Evolutionary conservation across 192 early-diverging fungal species (phyloP), one percentile per base, ranked within the genome.

Genomic region (Rhizophagus prolifer): DNA sequence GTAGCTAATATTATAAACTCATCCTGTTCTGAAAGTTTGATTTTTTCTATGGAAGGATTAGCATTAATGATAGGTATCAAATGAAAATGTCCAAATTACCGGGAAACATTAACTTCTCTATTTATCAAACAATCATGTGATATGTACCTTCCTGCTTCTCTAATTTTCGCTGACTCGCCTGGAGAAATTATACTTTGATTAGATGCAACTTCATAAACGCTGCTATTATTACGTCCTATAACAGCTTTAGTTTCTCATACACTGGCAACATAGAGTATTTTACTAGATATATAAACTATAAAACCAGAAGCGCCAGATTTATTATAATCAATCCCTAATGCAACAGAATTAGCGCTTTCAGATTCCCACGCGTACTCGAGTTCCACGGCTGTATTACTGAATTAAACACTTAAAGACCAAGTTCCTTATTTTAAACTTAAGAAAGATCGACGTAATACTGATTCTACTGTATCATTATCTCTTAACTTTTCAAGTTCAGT

Each of bases 61-160:
- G 94, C 90, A 77, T 95, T 97, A 64, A 97, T 91, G 28, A 89
- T 84, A 8, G 94, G 94, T 9, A 94, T 85, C 59, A 94, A 79
- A 74, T 92, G 89, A 72, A 94, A 97, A 82, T 95, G 95, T 0
- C 95, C 95, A 85, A 97, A 95, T 3, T 88, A 90, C 26, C 94
- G 84, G 3, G 93, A 94, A 5, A 95, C 87, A 23, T 92, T 86
- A 16, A 91, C 74, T 80, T 94, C 90, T 38, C 87, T 91, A 67
- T 95, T 94, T 13, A 97, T 86, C 25, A 91, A 83, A 28, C 92
- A 91, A 58, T 85, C 82, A 75, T 88, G 88, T 10, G 93, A 92
- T 58, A 97, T 93, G 75, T 88, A 93, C 0, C 94, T 94, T 21
- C 94, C 93, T 3, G 94, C 91, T 10, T 84, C 82, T 66, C 92